Evolutionary conservation across 495 filamentous ascomycete species (phyloP).

Genomic region (Neurospora cerealis): DNA sequence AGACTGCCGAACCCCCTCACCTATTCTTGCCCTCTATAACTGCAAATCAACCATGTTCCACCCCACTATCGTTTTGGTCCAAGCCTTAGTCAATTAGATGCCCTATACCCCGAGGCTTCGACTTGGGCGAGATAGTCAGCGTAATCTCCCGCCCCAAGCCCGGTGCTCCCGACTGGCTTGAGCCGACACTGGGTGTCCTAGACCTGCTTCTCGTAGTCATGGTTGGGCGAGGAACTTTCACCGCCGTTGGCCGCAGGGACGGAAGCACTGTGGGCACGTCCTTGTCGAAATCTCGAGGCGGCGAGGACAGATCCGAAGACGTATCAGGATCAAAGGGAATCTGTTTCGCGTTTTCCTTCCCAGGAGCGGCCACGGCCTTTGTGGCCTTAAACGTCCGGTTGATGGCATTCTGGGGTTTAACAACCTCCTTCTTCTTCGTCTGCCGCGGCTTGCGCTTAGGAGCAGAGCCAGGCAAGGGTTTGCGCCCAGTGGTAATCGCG

Average conservation of each 20-base stretch:
- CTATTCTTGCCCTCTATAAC: background rate
- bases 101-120: slow-evolving; percentile 32
- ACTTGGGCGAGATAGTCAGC: slow-evolving; percentile 33
- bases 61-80: background rate
- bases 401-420: slow-evolving; percentile 25
- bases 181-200: background rate
- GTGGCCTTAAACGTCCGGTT: slow-evolving; percentile 32
- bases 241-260: slow-evolving; percentile 13
- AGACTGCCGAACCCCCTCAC: background rate
- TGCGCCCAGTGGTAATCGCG: slow-evolving; percentile 6
- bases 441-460: slow-evolving; percentile 25
- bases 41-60: background rate
- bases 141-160: background rate
- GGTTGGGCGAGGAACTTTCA: background rate
- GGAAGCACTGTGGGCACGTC: slow-evolving; percentile 10
- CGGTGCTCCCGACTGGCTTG: slow-evolving; percentile 2
- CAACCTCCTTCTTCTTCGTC: slow-evolving; percentile 25
- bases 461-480: slow-evolving; percentile 8
- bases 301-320: slow-evolving; percentile 15
- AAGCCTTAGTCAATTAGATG: slow-evolving; percentile 28
- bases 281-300: slow-evolving; percentile 5
- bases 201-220: background rate
- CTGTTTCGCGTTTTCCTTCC: slow-evolving; percentile 10
- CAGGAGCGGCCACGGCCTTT: slow-evolving; percentile 15
- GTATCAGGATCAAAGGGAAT: slow-evolving; percentile 5